Percentiles rank a stretch among this genome's conserved stretches.
Evolutionary conservation across 2,329 filamentous ascomycete species (phyloP).

Genomic region (Cercospora sojina): DNA sequence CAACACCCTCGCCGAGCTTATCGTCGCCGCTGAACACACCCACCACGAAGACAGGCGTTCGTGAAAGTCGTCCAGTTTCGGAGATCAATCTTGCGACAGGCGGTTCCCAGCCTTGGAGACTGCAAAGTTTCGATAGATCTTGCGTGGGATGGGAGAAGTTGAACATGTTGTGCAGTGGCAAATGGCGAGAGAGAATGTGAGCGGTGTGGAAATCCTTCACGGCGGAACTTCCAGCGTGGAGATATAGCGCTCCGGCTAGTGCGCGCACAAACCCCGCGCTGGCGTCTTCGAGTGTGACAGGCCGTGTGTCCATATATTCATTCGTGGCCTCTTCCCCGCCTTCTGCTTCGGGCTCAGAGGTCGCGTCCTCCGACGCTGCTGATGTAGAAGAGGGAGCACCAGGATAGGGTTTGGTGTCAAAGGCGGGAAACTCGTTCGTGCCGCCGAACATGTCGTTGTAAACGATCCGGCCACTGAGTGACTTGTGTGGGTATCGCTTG

Average conservation of each 20-base stretch:
- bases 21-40: constrained; percentile 90
- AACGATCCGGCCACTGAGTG: constrained; percentile 70
- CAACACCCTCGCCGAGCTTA: constrained; percentile 88
- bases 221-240: constrained; percentile 76
- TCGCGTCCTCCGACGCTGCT: neutral
- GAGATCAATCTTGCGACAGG: constrained; percentile 84
- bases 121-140: constrained; percentile 80
- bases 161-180: constrained; percentile 68
- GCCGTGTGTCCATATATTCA: constrained; percentile 18
- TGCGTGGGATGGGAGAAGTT: constrained; percentile 78
- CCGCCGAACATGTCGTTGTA: constrained; percentile 86
- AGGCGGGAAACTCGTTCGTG: constrained; percentile 34
- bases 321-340: constrained; percentile 4
- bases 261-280: constrained; percentile 78
- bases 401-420: constrained; percentile 29
- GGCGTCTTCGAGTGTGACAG: constrained; percentile 57
- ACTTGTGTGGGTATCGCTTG: constrained; percentile 35
- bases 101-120: constrained; percentile 81
- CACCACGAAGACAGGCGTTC: constrained; percentile 87
- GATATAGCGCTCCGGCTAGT: constrained; percentile 78
- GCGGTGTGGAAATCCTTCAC: constrained; percentile 78
- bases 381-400: constrained; percentile 23
- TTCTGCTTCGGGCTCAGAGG: neutral
- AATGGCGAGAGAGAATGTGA: constrained; percentile 64
- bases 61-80: constrained; percentile 82